Percentiles rank a stretch among this genome's conserved stretches.
These are phyloP conservation scores for Stygiomarasmius scandens DNA, from an alignment of 1,284 basidiomycete genomes.

Conservation along the genomic window DNA sequence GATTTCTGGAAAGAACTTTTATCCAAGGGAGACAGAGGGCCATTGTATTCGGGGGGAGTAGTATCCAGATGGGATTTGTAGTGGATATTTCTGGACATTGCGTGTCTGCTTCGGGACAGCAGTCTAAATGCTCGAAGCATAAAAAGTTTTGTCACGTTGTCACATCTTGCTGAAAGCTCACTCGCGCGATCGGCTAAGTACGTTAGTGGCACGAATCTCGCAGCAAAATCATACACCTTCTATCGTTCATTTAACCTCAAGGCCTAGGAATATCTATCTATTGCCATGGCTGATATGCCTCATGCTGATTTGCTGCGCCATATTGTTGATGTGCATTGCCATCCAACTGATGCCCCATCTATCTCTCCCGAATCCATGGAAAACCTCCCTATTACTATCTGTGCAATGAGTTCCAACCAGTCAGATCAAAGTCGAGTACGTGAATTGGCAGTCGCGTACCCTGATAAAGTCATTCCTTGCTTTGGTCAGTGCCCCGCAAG, in stretches of 20 bases:
- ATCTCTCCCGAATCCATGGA: slow-evolving; percentile 50
- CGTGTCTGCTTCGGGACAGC: background rate
- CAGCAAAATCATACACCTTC: background rate
- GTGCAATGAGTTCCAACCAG: slow-evolving; percentile 71
- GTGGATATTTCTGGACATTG: slow-evolving; percentile 29
- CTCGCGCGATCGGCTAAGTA: background rate
- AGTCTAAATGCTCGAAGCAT: slow-evolving; percentile 3
- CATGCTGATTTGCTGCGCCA: slow-evolving; percentile 55
- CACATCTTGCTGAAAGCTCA: background rate
- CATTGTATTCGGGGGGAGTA: slow-evolving; percentile 55
- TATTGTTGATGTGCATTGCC: slow-evolving; percentile 78
- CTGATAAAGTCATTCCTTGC: slow-evolving; percentile 71
- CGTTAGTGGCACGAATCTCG: background rate
- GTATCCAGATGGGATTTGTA: slow-evolving; percentile 46
- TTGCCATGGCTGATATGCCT: slow-evolving; percentile 18
- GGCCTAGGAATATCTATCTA: background rate
- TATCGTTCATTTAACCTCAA: background rate
- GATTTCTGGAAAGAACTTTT: slow-evolving; percentile 63
- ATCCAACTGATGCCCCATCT: slow-evolving; percentile 68
- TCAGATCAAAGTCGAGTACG: slow-evolving; percentile 68
- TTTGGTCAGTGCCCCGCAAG: slow-evolving; percentile 58
- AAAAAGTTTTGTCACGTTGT: background rate
- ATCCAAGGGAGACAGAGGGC: slow-evolving; percentile 48
- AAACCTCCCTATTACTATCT: slow-evolving; percentile 60
- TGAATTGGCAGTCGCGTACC: slow-evolving; percentile 57